Evolutionary conservation across 192 early-diverging fungal species (phyloP), one percentile per base, ranked within the genome.

Genomic region (Phycomyces blakesleeanus): DNA sequence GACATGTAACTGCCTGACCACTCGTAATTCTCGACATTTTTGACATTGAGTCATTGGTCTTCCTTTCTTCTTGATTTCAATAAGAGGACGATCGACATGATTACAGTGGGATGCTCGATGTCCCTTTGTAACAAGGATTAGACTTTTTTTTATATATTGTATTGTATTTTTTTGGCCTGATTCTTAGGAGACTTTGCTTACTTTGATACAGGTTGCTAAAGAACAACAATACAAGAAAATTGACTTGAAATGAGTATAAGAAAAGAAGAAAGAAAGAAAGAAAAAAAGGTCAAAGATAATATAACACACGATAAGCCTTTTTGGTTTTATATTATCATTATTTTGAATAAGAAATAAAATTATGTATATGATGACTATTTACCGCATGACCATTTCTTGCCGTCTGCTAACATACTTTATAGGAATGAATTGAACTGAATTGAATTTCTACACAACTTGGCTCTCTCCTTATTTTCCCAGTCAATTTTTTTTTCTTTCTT

Each of bases 1-100:
- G 22, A 85, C 84, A 51, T 85, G 85, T 12, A 83, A 79, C 61
- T 88, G 84, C 41, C 83, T 76, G 7, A 84, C 78, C 38, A 79
- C 81, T 27, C 88, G 78, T 25, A 87, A 67, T 53, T 87, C 82
- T 51, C 81, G 81, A 63, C 88, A 90, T 39, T 72, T 79, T 50
- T 65, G 53, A 67, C 88, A 90, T 60, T 90, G 86, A 7, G 86
- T 85, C 15, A 78, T 69, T 15, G 88, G 88, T 5, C 88, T 80
- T 24, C 88, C 88, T 67, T 87, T 87, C 70, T 79, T 84, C 25
- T 85, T 75, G 26, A 90, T 83, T 55, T 80, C 79, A 34, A 81
- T 68, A 16, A 90, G 70, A 37, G 78, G 76, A 18, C 88, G 82
- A 49, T 84, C 77, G 2, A 61, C 62, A 74, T 64, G 73, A 49